Base-by-base conservation (phyloP, 805 yeast species). In the Wickerhamomyces chambardii region DNA sequence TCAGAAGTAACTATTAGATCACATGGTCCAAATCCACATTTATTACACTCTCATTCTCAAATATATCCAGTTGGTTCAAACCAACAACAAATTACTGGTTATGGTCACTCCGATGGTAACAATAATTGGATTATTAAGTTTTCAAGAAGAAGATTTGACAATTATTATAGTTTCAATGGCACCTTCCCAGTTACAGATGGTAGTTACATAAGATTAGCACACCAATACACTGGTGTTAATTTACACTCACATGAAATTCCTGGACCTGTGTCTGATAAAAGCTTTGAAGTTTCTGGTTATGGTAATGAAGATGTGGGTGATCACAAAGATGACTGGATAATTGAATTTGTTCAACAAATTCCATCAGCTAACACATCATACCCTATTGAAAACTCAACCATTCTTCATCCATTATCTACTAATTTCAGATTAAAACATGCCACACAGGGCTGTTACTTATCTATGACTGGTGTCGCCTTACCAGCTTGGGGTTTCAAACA, bases 31-130 rank as follows among this genome's bases (percentile, higher is more conserved):
- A 68, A 80, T 28, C 85, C 89, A 31, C 81, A 80, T 44, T 60
- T 85, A 43, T 62, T 92, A 42, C 98, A 92, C 55, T 90, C 97
- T 0, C 98, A 92, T 54, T 65, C 68, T 15, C 95, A 84, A 54
- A 57, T 70, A 11, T 92, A 79, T 55, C 98, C 98, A 14, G 86
- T 77, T 44, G 97, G 97, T 4, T 84, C 96, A 2, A 70, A 73
- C 42, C 97, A 92, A 61, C 97, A 89, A 58, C 99, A 92, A 59
- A 70, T 92, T 33, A 92, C 98, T 19, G 84, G 92, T 6, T 92
- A 92, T 56, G 84, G 89, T 15, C 86, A 78, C 58, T 85, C 85
- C 54, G 97, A 92, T 56, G 61, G 68, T 35, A 90, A 92, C 60
- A 92, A 90, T 56, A 75, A 82, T 36, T 89, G 95, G 83, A 50